These are phyloP conservation scores for Dipteronia dyeriana DNA, from an alignment of 345 rosid species.

Conservation along the genomic window DNA sequence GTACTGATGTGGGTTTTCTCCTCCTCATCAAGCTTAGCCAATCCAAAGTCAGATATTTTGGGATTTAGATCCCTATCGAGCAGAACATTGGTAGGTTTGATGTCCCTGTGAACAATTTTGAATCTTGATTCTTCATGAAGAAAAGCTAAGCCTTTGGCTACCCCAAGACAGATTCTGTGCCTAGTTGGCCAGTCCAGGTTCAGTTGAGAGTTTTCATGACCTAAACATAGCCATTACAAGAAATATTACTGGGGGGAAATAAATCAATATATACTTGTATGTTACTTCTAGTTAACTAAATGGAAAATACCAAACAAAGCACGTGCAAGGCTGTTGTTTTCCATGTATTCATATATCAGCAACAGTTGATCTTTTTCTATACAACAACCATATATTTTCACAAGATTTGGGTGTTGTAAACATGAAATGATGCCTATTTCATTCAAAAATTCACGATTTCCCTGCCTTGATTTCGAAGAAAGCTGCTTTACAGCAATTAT, in stretches of 20 bases:
- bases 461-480: slow-evolving; percentile 35
- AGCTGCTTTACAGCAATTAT: slow-evolving; percentile 33
- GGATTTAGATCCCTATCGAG: slow-evolving; percentile 50
- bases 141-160: slow-evolving; percentile 61
- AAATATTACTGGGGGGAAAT: not conserved
- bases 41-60: slow-evolving; percentile 66
- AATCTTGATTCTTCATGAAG: slow-evolving; percentile 64
- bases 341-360: slow-evolving; percentile 34
- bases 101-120: slow-evolving; percentile 66
- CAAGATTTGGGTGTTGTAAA: slow-evolving; percentile 35
- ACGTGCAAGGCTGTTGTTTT: slow-evolving; percentile 31
- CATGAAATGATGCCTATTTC: slow-evolving; percentile 31
- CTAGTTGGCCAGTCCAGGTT: slow-evolving; percentile 56
- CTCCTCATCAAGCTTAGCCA: slow-evolving; percentile 60
- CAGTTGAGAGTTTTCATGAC: slow-evolving; percentile 34
- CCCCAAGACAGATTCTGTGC: slow-evolving; percentile 47
- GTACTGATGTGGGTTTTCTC: slow-evolving; percentile 60
- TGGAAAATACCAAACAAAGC: slow-evolving; percentile 28
- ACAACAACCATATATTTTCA: slow-evolving; percentile 32
- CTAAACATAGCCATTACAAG: slow-evolving; percentile 23
- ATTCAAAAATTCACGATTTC: slow-evolving; percentile 33
- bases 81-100: slow-evolving; percentile 61
- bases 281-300: not conserved
- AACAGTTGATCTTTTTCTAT: slow-evolving; percentile 31
- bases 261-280: not conserved